Evolutionary conservation across 2,329 filamentous ascomycete genomes (phyloP), one percentile per base, ranked within the genome.

Genomic region (Thielaviopsis ethacetica): DNA sequence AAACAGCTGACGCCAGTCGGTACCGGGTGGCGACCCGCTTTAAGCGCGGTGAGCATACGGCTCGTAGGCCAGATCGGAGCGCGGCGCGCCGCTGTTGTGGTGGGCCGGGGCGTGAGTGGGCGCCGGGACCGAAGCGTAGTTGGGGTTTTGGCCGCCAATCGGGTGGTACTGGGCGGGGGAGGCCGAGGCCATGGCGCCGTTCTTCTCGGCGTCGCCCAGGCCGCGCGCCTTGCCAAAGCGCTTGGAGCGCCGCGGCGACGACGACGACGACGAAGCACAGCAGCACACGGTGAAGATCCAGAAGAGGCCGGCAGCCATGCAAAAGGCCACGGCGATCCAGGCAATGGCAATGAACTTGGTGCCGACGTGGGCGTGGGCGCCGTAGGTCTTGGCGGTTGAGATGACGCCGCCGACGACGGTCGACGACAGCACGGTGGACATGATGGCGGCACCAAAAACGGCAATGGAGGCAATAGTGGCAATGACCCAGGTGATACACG

Each of bases 271-370:
- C 15, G 71, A 71, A 65, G 80, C 83, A 77, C 91, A 95, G 82
- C 91, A 97, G 84, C 91, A 97, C 67, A 86, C 80, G 71, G 84
- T 88, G 70, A 94, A 82, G 67, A 91, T 74, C 91, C 93, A 97
- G 84, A 97, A 96, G 68, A 95, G 72, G 63, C 81, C 82, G 7
- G 86, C 85, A 50, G 71, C 87, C 38, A 93, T 68, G 62, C 85
- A 84, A 68, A 94, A 90, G 27, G 81, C 86, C 47, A 85, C 84
- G 51, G 84, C 84, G 62, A 97, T 76, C 88, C 91, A 96, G 65
- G 86, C 81, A 21, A 83, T 73, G 41, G 78, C 78, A 58, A 93
- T 82, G 73, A 86, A 91, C 61, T 76, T 74, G 30, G 70, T 80
- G 72, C 90, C 86, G 68, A 94, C 73, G 56, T 69, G 71, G 56